Percentiles rank a stretch among this genome's conserved stretches.
These are phyloP conservation scores for Amanita muscaria DNA, from an alignment of 768 basidiomycete genomes.

Conservation along the genomic window DNA sequence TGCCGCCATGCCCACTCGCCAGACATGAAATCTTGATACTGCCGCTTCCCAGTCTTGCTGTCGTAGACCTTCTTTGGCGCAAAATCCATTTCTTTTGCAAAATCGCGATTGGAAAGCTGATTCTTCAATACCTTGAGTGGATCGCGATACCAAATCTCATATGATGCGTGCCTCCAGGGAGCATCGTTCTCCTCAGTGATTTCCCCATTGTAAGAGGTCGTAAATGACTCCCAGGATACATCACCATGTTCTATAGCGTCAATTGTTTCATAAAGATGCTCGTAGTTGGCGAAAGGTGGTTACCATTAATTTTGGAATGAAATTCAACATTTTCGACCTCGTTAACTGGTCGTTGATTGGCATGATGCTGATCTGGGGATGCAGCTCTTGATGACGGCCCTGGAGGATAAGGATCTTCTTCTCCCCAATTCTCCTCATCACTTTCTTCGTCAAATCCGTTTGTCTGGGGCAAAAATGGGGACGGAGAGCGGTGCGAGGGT, in stretches of 20 bases:
- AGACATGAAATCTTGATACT: conserved; percentile 31
- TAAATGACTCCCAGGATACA: conserved; percentile 19
- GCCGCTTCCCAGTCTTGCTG: conserved; percentile 17
- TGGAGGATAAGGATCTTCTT: too few species aligned
- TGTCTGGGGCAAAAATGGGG: too few species aligned
- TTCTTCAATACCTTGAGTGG: conserved; percentile 8
- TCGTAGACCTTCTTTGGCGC: conserved; percentile 22
- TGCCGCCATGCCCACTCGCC: conserved; percentile 34
- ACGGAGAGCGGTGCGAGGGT: too few species aligned
- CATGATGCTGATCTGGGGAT: too few species aligned
- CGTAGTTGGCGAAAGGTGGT: background rate
- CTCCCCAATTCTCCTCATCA: too few species aligned
- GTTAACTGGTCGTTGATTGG: background rate
- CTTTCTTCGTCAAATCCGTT: too few species aligned
- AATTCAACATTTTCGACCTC: too few species aligned
- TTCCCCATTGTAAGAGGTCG: background rate
- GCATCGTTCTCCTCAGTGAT: background rate
- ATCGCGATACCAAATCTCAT: conserved; percentile 20
- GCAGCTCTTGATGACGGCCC: too few species aligned
- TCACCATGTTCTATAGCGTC: conserved; percentile 23
- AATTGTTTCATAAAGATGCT: background rate
- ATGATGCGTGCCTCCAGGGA: conserved; percentile 19
- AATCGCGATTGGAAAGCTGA: conserved; percentile 8
- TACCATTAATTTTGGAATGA: too few species aligned
- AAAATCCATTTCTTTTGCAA: conserved; percentile 19